Base-by-base conservation (phyloP, 192 early-diverging fungal genomes). In the Mortierella antarctica region DNA sequence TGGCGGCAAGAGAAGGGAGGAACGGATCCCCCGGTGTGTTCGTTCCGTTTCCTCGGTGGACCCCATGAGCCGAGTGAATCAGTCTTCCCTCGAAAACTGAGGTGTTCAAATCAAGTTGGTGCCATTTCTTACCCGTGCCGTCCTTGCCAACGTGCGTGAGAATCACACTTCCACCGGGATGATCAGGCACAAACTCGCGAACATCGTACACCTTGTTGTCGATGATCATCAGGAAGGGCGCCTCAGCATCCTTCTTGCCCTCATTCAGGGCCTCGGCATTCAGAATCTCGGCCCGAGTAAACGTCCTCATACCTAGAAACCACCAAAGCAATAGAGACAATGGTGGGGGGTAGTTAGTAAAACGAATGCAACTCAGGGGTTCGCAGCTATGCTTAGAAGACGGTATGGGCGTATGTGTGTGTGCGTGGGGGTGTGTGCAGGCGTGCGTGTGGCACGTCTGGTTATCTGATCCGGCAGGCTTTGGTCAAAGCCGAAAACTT, bases 191-290 rank as follows among this genome's bases (percentile, higher is more conserved):
- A 74, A 95, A 95, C 41, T 92, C 92, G n/a, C 87, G 84, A 42
- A 95, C 79, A 86, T 95, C 92, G 70, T 94, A 94, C 2, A 95
- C 88, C 68, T 95, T 95, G 82, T 90, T 88, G 73, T 94, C 86
- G 82, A 94, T 92, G 54, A 93, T 87, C 55, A 92, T 87, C 64
- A 87, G 87, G 57, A 86, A 85, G 23, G 82, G 85, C 9, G 82
- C 82, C 42, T 81, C 65, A n/a, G 61, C 65, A 62, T 85, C 69
- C 47, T 83, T 79, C 55, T 69, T 76, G 70, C 49, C 64, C 48
- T 75, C 63, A 52, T 13, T 54, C 11, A 74, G 51, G 2, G 71
- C 80, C 20, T 74, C 50, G 20, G 64, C 64, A 50, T 70, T 81
- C 17, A 84, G 64, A 65, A 84, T 71, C 50, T 84, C 83, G 45